Evolutionary conservation across 148 eudicot species (phyloP), one percentile per base, ranked within the genome.

Genomic region (Rhododendron ferrugineum): DNA sequence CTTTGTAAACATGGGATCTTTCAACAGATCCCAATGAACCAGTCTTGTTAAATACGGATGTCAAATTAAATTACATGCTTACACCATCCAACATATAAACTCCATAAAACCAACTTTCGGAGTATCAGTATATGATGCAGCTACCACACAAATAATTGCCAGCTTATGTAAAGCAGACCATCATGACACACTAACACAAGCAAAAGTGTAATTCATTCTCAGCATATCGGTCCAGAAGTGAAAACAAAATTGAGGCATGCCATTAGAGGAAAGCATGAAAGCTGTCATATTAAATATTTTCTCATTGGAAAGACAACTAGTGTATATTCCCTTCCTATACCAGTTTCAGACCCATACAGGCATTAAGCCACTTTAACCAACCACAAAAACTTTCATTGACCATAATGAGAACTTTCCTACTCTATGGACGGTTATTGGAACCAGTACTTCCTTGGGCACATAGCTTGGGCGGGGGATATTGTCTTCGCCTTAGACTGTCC

Each of bases 61-160:
- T 37, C 84, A 37, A 81, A 5, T 23, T 20, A 28, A 82, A 42
- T 42, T 64, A 66, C n/a, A 66, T 3, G 13, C 37, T 26, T 28
- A 4, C 70, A 26, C 84, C 84, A 42, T 26, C 32, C 23, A 26
- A 26, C 20, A 26, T 44, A 1, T 8, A 82, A 32, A 10, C 32
- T 15, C 66, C 9, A 32, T 52, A 54, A 20, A 52, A 81, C 15
- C 42, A 81, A 32, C 66, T 56, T 32, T 81, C 22, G 15, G 14
- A 81, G 68, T n/a, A 50, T 47, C 50, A 47, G 50, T 11, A 81
- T 56, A 18, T 16, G 28, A 56, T 52, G 83, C 83, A 81, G 83
- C 26, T 34, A 7, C 28, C 18, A 32, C 46, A 56, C 47, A 81
- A 56, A 81, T 23, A 9, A 1, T 36, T 58, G 11, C 36, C 68